These are phyloP conservation scores for Diaporthe sp. DNA, from an alignment of 2,329 filamentous ascomycete genomes.

Conservation along the genomic window DNA sequence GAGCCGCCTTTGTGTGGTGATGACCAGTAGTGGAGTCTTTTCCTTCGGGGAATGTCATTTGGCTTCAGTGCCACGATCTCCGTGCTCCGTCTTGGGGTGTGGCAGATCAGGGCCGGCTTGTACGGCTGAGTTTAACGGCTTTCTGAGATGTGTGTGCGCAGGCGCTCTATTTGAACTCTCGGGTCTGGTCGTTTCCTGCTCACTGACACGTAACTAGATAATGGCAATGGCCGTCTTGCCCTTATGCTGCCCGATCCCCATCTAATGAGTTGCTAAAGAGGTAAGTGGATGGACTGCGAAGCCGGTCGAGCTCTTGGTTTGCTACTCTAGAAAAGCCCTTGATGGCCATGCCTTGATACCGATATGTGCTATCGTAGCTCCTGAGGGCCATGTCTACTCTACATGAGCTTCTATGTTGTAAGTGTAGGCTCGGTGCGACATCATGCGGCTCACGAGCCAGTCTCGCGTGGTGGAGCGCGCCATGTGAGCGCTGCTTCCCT, in stretches of 20 bases:
- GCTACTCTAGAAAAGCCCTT: not conserved
- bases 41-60: conserved; percentile 63
- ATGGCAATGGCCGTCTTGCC: not conserved
- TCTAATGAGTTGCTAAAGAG: not conserved
- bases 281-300: not conserved
- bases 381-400: not conserved
- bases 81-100: conserved; percentile 69
- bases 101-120: conserved; percentile 48
- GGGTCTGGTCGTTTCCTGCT: conserved; percentile 3
- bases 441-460: not conserved
- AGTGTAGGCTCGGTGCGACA: not conserved
- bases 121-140: conserved; percentile 55
- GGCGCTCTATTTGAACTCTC: not conserved
- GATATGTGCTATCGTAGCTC: not conserved
- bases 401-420: not conserved
- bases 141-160: conserved; percentile 40
- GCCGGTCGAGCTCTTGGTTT: not conserved
- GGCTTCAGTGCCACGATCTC: conserved; percentile 67
- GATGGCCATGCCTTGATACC: not conserved
- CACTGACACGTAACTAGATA: not conserved
- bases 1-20: conserved; percentile 66
- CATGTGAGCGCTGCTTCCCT: not conserved
- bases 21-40: conserved; percentile 82
- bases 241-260: not conserved
- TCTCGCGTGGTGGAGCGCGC: not conserved